Percentiles rank a stretch among this genome's conserved stretches.
phyloP scores from a whole-genome alignment of 2,329 filamentous ascomycete species.

The Aureobasidium sp. region DNA sequence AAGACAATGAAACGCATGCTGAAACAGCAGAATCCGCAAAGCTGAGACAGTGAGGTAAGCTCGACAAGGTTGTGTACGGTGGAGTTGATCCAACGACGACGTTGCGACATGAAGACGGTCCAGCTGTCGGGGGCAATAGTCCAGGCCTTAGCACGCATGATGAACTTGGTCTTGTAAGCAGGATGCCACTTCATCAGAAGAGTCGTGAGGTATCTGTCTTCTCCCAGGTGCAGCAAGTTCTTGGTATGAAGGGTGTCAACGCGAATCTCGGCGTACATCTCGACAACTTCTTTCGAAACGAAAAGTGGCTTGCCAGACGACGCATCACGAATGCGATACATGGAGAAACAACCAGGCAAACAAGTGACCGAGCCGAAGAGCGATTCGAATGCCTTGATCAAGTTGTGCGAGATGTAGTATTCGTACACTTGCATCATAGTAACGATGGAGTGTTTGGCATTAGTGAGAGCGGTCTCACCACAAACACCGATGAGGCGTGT shows the following conservation, averaged over 20 bases:
- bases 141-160: conserved; percentile 86
- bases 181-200: conserved; percentile 85
- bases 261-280: conserved; percentile 82
- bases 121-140: conserved; percentile 94
- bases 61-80: conserved; percentile 97
- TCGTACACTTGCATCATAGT: conserved; percentile 99
- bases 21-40: conserved; percentile 99
- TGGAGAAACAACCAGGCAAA: conserved; percentile 96
- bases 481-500: conserved; percentile 90
- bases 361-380: conserved; percentile 96
- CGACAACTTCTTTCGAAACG: conserved; percentile 84
- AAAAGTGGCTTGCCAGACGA: conserved; percentile 95
- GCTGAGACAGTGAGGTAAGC: conserved; percentile 82
- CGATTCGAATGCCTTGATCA: conserved; percentile 94
- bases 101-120: conserved; percentile 91
- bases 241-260: conserved; percentile 99
- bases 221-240: conserved; percentile 90
- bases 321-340: conserved; percentile 94
- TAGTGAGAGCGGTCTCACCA: conserved; percentile 87
- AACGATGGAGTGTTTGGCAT: conserved; percentile 84
- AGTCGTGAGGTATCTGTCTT: conserved; percentile 95
- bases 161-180: conserved; percentile 98
- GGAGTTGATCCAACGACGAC: conserved; percentile 99
- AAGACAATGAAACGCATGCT: conserved; percentile 99
- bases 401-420: conserved; percentile 97